Percentiles rank a stretch among this genome's conserved stretches.
Conservation (phyloP, 2,329 filamentous ascomycete genomes). For the Nakataea oryzae region DNA sequence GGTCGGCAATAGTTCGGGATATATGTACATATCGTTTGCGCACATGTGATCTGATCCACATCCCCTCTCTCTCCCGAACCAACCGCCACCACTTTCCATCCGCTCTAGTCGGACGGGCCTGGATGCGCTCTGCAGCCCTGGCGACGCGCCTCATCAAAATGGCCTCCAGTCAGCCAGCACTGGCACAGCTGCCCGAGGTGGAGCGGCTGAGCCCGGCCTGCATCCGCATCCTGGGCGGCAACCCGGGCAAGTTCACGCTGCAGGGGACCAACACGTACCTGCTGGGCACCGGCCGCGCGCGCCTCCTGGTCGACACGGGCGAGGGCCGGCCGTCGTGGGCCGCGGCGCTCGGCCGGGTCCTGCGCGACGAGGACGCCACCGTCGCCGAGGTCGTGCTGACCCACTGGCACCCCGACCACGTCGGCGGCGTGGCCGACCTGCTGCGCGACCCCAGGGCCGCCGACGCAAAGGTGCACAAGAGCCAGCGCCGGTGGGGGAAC, state of each 20-base stretch:
- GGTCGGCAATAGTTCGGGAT: background rate
- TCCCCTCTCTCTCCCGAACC: no score
- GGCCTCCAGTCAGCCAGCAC: constrained; percentile 9
- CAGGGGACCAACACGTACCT: constrained; percentile 93
- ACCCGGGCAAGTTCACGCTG: constrained; percentile 71
- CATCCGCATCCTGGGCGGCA: constrained; percentile 79
- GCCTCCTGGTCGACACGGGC: constrained; percentile 84
- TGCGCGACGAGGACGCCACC: constrained; percentile 57
- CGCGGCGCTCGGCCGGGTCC: constrained; percentile 48
- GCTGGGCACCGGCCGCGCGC: constrained; percentile 60
- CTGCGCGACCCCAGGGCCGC: constrained; percentile 44
- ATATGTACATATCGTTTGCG: background rate
- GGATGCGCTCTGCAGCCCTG: background rate
- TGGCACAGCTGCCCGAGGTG: constrained; percentile 59
- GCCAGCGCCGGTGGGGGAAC: constrained; percentile 27
- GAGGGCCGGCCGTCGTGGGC: constrained; percentile 72
- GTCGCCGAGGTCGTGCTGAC: constrained; percentile 68
- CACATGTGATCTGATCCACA: no score
- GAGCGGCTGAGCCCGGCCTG: constrained; percentile 68
- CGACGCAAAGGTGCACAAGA: constrained; percentile 49
- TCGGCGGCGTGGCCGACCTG: constrained; percentile 64
- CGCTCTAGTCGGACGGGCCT: no score
- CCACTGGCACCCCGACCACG: constrained; percentile 89
- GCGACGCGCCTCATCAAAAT: background rate
- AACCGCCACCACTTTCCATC: no score